Conservation (phyloP, 176 grass and related monocot species). For the Zoysia japonica region DNA sequence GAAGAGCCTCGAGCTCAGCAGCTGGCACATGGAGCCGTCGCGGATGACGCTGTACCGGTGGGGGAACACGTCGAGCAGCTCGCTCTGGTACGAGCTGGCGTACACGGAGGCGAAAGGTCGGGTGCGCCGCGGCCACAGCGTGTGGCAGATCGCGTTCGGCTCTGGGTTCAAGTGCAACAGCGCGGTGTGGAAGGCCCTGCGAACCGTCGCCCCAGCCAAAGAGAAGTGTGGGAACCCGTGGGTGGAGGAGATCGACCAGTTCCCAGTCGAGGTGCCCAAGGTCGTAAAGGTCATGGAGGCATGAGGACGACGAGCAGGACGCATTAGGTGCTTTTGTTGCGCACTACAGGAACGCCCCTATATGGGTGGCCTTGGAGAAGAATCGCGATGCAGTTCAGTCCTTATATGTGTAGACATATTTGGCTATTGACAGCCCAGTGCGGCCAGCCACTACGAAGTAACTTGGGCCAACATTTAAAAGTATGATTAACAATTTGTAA, state of each 20-base stretch:
- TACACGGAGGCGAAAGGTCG: constrained; percentile 64
- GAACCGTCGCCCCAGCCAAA: constrained; percentile 46
- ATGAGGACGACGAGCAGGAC: not conserved
- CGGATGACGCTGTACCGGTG: constrained; percentile 74
- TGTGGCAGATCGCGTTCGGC: constrained; percentile 58
- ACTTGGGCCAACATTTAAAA: too few species aligned
- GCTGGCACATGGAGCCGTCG: constrained; percentile 53
- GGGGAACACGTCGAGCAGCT: constrained; percentile 79
- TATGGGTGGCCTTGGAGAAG: too few species aligned
- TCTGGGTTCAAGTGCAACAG: constrained; percentile 67
- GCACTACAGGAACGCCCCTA: too few species aligned
- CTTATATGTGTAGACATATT: too few species aligned
- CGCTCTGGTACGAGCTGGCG: constrained; percentile 69
- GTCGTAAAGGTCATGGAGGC: constrained; percentile 30
- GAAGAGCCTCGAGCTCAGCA: constrained; percentile 52
- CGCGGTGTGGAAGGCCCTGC: constrained; percentile 46
- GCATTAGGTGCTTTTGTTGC: too few species aligned
- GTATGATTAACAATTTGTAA: too few species aligned
- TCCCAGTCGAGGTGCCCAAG: constrained; percentile 71
- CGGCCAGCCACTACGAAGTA: too few species aligned
- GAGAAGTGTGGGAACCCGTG: constrained; percentile 58
- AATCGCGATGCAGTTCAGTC: too few species aligned
- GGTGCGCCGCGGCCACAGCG: constrained; percentile 47
- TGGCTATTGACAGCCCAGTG: too few species aligned
- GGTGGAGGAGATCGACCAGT: constrained; percentile 54